Base-by-base conservation (phyloP, 2,329 filamentous ascomycete species). In the Ciborinia camelliae region DNA sequence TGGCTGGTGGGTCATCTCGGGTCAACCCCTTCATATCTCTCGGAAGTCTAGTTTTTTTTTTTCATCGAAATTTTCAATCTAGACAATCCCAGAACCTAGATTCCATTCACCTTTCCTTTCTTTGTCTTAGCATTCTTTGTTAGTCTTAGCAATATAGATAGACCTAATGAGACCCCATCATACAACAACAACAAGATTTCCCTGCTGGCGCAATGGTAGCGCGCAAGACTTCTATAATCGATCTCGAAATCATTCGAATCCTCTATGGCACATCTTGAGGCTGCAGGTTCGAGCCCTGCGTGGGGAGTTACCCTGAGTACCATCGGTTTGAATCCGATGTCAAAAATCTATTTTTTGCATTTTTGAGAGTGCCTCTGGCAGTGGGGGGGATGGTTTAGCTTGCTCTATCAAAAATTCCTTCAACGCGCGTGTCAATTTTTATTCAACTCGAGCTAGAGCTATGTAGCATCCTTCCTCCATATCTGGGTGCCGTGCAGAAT, bases 121-220 rank as follows among this genome's bases (percentile, higher is more conserved):
- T 23, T 23, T 6, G 0, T 10, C 48, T 3, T 1, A n/a, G 1
- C 1, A 6, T 1, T 0, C 26, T 3, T n/a, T n/a, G n/a, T n/a
- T n/a, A n/a, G n/a, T n/a, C n/a, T n/a, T n/a, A n/a, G 3, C 8
- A 37, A 1, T 2, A 57, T 43, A 43, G 15, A 15, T 1, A n/a
- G 1, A 5, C 2, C 14, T 57, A 23, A 18, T 2, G 0, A 0
- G 0, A 0, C 0, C 0, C 0, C 0, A 0, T 0, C 0, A 30
- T 6, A n/a, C 5, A 43, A 23, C 0, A 14, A 43, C 4, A 18
- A 32, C 18, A 32, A 45, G 54, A 57, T 57, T 57, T 57, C 54
- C 54, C 54, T 57, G 54, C 54, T 57, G 54, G 54, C 54, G 54
- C 54, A 57, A 57, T 57, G 54, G 54, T 57, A 57, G 54, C 54